phyloP scores from a whole-genome alignment of 768 basidiomycete species.

The Boletellus ananiceps region DNA sequence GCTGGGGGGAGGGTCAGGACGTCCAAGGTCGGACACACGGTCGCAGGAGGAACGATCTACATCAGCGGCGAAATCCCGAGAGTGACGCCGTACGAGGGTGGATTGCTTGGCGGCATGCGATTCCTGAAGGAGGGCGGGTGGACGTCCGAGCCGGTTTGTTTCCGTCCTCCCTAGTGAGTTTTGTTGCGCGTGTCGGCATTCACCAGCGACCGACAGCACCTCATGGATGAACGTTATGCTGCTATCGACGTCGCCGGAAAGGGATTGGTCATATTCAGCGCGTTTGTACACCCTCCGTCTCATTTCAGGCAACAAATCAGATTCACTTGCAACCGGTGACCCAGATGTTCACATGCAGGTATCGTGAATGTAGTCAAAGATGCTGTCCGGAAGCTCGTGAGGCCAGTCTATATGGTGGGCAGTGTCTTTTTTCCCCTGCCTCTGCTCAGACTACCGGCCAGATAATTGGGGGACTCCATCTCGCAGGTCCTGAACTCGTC shows the following conservation, averaged over 20 bases:
- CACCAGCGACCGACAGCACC: constrained; percentile 40
- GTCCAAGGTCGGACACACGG: constrained; percentile 56
- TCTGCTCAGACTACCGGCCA: constrained; percentile 23
- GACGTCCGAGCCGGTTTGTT: constrained; percentile 51
- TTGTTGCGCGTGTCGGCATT: not conserved
- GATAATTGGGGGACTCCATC: constrained; percentile 80
- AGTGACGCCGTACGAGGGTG: constrained; percentile 61
- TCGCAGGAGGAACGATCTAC: constrained; percentile 61
- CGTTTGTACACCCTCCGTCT: constrained; percentile 44
- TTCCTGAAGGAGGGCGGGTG: constrained; percentile 45
- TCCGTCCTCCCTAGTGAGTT: not conserved
- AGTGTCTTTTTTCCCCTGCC: not conserved
- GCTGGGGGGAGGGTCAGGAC: constrained; percentile 54
- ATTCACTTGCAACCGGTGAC: not conserved
- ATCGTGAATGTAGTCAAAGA: constrained; percentile 80
- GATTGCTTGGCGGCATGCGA: constrained; percentile 61
- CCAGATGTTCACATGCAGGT: constrained; percentile 71
- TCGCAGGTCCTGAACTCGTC: constrained; percentile 65
- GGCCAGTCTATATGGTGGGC: constrained; percentile 73
- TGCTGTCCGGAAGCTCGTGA: constrained; percentile 53
- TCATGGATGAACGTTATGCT: constrained; percentile 82
- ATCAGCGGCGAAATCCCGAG: constrained; percentile 81
- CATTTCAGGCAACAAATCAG: not conserved
- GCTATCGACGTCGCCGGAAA: constrained; percentile 76
- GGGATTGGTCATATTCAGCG: constrained; percentile 78